phyloP scores from a whole-genome alignment of 805 yeast species.

The Wickerhamiella nectarea region DNA sequence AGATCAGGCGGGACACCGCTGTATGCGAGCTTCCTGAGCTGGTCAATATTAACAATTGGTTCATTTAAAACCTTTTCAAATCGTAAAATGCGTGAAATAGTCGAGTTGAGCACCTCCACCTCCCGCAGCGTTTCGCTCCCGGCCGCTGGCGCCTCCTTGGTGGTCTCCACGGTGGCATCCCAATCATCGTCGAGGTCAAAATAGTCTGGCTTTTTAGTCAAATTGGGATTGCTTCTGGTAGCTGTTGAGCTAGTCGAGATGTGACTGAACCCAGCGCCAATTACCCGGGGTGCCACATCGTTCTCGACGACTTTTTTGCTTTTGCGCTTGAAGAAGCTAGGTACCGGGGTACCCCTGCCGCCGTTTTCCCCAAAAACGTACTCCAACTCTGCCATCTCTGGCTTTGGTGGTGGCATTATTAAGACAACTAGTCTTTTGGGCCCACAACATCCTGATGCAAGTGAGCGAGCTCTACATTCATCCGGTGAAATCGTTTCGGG shows the following conservation, averaged over 20 bases:
- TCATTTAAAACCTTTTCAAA: slow-evolving; percentile 50
- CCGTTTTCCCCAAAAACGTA: slow-evolving; percentile 57
- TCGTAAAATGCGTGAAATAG: slow-evolving; percentile 46
- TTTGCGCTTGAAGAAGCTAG: slow-evolving; percentile 33
- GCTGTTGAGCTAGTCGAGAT: slow-evolving; percentile 5
- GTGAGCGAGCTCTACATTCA: slow-evolving; percentile 16
- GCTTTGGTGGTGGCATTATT: slow-evolving; percentile 8
- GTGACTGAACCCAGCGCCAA: slow-evolving; percentile 46
- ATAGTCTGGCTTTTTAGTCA: slow-evolving; percentile 24
- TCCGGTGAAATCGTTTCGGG: slow-evolving; percentile 27
- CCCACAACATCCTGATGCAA: no score
- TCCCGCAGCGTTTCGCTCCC: slow-evolving; percentile 27
- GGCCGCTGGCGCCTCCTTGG: slow-evolving; percentile 14
- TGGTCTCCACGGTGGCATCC: slow-evolving; percentile 58
- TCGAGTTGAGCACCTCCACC: slow-evolving; percentile 42
- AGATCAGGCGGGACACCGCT: slow-evolving; percentile 78
- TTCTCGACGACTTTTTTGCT: slow-evolving; percentile 13
- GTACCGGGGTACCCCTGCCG: slow-evolving; percentile 47
- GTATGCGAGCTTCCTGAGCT: slow-evolving; percentile 75
- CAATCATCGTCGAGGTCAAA: slow-evolving; percentile 81
- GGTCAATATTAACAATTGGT: slow-evolving; percentile 47
- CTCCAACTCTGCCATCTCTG: slow-evolving; percentile 29
- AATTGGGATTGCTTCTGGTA: background rate
- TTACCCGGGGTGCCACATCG: slow-evolving; percentile 26
- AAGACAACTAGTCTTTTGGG: no score